Evolutionary conservation across 441 rosid species (phyloP).

Genomic region (Metrosideros polymorpha): DNA sequence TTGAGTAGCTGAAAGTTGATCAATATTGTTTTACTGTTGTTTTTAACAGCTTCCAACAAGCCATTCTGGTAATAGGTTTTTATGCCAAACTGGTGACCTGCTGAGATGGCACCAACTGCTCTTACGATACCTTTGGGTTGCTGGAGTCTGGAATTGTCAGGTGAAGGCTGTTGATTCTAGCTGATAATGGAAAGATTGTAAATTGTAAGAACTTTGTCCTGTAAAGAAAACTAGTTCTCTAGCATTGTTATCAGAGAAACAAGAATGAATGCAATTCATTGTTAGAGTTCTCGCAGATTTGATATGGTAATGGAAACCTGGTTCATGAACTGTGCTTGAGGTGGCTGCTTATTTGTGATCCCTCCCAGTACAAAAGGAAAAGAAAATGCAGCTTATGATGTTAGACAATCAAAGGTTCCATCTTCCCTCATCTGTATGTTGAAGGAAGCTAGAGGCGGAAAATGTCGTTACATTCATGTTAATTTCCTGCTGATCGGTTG

Average conservation of each 20-base stretch:
- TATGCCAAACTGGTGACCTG: not conserved
- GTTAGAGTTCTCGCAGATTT: not conserved
- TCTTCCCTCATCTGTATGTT: too few relatives aligned
- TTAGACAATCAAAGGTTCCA: too few relatives aligned
- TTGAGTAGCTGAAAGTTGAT: not conserved
- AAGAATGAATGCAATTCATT: not conserved
- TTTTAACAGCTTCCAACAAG: not conserved
- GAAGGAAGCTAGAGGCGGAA: not conserved
- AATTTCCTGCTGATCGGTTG: not conserved
- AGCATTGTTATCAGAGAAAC: not conserved
- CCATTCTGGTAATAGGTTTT: not conserved
- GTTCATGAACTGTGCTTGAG: not conserved
- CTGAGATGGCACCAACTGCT: not conserved
- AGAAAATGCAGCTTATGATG: not conserved
- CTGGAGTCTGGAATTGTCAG: not conserved
- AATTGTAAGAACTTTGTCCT: not conserved
- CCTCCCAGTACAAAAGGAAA: not conserved
- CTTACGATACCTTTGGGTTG: not conserved
- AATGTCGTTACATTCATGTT: not conserved
- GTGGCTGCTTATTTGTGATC: not conserved
- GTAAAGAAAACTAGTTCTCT: not conserved
- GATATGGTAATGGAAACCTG: not conserved
- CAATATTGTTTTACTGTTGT: not conserved
- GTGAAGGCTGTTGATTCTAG: not conserved
- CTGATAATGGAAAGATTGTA: not conserved